phyloP scores from a whole-genome alignment of 805 yeast species.

The Cyberlindnera mycetangii region DNA sequence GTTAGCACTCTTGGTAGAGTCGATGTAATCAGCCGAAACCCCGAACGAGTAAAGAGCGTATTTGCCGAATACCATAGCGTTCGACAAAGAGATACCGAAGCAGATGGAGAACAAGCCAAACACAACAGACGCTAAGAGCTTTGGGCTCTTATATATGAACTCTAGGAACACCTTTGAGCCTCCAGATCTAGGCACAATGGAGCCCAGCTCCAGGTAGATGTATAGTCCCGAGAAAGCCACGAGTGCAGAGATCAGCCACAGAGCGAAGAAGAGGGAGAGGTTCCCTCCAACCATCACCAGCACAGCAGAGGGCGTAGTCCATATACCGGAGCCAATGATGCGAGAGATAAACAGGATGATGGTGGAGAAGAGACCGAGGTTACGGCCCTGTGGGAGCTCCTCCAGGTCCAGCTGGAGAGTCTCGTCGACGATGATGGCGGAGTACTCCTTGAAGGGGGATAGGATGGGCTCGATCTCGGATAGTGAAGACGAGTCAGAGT shows the following conservation, averaged over 20 bases:
- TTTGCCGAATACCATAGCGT: slow-evolving; percentile 60
- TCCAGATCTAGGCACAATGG: slow-evolving; percentile 69
- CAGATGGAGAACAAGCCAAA: slow-evolving; percentile 47
- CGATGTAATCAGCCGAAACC: slow-evolving; percentile 34
- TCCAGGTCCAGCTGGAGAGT: slow-evolving; percentile 19
- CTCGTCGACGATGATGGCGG: not conserved
- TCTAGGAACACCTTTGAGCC: slow-evolving; percentile 75
- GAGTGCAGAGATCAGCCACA: slow-evolving; percentile 63
- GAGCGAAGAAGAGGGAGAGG: slow-evolving; percentile 51
- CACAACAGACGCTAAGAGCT: slow-evolving; percentile 48
- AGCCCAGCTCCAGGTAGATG: slow-evolving; percentile 67
- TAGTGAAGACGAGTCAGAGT: slow-evolving; percentile 21
- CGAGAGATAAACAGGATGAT: slow-evolving; percentile 62
- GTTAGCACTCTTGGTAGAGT: slow-evolving; percentile 33
- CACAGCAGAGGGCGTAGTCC: slow-evolving; percentile 67
- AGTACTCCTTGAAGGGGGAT: slow-evolving; percentile 11
- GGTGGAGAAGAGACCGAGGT: slow-evolving; percentile 66
- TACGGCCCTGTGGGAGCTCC: slow-evolving; percentile 64
- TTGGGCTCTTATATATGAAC: slow-evolving; percentile 60
- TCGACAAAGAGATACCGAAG: slow-evolving; percentile 54
- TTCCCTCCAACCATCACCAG: slow-evolving; percentile 68
- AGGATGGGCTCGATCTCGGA: slow-evolving; percentile 10
- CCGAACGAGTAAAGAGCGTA: slow-evolving; percentile 47
- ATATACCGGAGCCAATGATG: slow-evolving; percentile 76
- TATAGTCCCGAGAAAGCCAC: slow-evolving; percentile 66